A percentile compares a stretch with the other conserved stretches of the same genome.
Evolutionary conservation across 768 basidiomycete genomes (phyloP).

Genomic region (Boletellus sp.): DNA sequence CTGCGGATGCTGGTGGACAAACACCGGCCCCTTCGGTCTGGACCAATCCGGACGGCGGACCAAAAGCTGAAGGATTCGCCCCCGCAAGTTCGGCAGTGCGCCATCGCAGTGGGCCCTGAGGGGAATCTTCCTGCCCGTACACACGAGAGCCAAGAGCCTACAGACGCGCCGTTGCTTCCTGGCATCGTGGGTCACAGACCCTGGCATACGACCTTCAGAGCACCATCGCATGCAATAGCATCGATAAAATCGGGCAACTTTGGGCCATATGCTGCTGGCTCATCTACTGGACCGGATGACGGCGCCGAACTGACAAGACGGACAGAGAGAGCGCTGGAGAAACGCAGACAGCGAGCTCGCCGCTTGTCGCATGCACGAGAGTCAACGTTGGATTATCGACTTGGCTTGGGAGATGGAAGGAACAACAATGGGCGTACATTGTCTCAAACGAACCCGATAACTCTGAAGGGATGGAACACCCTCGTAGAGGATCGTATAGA

Average conservation of each 20-base stretch:
- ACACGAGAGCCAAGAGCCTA: neutral
- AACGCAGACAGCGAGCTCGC: constrained; percentile 48
- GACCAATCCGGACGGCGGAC: constrained; percentile 56
- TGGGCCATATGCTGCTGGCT: constrained; percentile 23
- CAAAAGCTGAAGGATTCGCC: constrained; percentile 56
- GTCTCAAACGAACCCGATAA: constrained; percentile 51
- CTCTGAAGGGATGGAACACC: constrained; percentile 67
- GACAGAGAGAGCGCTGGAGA: constrained; percentile 43
- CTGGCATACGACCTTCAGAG: constrained; percentile 67
- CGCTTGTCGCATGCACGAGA: constrained; percentile 64
- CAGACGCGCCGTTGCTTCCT: constrained; percentile 42
- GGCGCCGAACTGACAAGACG: constrained; percentile 39
- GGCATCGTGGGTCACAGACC: constrained; percentile 56
- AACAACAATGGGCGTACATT: neutral
- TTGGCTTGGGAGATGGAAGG: constrained; percentile 41
- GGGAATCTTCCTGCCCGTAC: constrained; percentile 1
- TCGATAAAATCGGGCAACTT: constrained; percentile 54
- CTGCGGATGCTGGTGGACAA: constrained; percentile 85
- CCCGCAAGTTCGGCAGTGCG: constrained; percentile 33
- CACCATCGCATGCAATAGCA: constrained; percentile 50
- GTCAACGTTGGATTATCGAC: constrained; percentile 69
- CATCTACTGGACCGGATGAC: constrained; percentile 14
- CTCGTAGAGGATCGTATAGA: constrained; percentile 78
- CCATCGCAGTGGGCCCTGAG: neutral
- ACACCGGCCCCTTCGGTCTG: constrained; percentile 75